Conservation (phyloP, 495 filamentous ascomycete species). For the Darksidea phi region DNA sequence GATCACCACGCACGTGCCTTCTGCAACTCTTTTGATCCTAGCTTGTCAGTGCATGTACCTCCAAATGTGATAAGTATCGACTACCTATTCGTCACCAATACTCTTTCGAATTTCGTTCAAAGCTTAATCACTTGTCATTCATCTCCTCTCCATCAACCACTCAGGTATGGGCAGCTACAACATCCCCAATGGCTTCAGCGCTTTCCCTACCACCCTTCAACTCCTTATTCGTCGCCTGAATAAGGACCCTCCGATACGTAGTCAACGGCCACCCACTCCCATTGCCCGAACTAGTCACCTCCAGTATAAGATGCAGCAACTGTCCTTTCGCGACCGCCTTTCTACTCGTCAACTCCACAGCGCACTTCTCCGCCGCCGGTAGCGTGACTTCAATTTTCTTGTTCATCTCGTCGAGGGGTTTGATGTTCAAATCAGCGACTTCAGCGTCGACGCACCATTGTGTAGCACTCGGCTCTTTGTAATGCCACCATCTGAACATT, state of each 20-base stretch:
- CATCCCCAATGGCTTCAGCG: constrained; percentile 2
- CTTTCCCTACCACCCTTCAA: constrained; percentile 18
- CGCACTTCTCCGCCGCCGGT: constrained; percentile 43
- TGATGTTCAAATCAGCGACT: constrained; percentile 43
- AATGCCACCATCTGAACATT: constrained; percentile 52
- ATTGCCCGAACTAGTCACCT: constrained; percentile 45
- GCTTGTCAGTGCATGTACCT: no score
- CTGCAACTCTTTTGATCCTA: no score
- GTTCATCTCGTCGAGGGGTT: constrained; percentile 33
- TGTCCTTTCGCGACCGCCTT: constrained; percentile 36
- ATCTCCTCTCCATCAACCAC: no score
- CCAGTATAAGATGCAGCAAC: constrained; percentile 46
- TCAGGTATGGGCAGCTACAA: not conserved
- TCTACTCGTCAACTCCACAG: constrained; percentile 39
- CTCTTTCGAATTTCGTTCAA: no score
- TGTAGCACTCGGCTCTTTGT: constrained; percentile 46
- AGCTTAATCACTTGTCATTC: no score
- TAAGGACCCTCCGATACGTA: constrained; percentile 47
- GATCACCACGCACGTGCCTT: no score
- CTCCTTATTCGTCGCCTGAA: constrained; percentile 42
- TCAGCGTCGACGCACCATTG: constrained; percentile 46
- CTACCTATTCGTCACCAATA: no score
- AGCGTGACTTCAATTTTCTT: constrained; percentile 42
- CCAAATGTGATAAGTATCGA: no score
- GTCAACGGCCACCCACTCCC: constrained; percentile 36